Evolutionary conservation across 2,329 filamentous ascomycete genomes (phyloP).

Genomic region (Venturia asperata): DNA sequence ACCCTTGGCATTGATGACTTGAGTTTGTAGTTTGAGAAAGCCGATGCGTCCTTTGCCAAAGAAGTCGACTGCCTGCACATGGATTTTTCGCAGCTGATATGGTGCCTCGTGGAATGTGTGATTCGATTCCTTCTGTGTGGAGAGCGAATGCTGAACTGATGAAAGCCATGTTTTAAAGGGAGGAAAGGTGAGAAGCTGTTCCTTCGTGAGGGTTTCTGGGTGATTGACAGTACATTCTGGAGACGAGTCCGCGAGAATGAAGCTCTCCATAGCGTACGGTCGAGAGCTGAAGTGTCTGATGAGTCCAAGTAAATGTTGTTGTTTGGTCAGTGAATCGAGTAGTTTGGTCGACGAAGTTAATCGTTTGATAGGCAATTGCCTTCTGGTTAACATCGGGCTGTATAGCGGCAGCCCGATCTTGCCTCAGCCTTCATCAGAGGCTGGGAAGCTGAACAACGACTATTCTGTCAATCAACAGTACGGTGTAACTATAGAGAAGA

Average conservation of each 20-base stretch:
- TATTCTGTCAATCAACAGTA: background rate
- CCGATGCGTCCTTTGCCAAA: slow-evolving; percentile 45
- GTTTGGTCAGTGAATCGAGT: slow-evolving; percentile 26
- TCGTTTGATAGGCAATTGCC: background rate
- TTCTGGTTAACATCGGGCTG: background rate
- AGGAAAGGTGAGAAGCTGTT: slow-evolving; percentile 44
- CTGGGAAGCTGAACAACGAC: background rate
- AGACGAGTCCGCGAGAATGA: slow-evolving; percentile 23
- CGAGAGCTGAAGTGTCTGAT: slow-evolving; percentile 26
- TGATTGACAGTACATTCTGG: slow-evolving; percentile 37
- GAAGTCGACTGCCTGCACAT: slow-evolving; percentile 49
- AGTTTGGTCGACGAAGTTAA: background rate
- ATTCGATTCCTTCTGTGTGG: slow-evolving; percentile 36
- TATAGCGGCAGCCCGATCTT: background rate
- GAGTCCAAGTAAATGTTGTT: background rate
- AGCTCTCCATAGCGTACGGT: background rate
- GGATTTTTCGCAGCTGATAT: slow-evolving; percentile 46
- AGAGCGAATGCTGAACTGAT: slow-evolving; percentile 43
- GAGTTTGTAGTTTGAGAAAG: slow-evolving; percentile 50
- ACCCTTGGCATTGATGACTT: slow-evolving; percentile 45
- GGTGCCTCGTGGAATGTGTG: slow-evolving; percentile 48
- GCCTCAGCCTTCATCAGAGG: background rate
- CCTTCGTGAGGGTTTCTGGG: slow-evolving; percentile 36
- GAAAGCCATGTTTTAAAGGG: slow-evolving; percentile 50
- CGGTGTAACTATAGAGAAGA: background rate